Evolutionary conservation across 2,329 filamentous ascomycete genomes (phyloP), one percentile per base, ranked within the genome.

Genomic region (Apiospora aurea): DNA sequence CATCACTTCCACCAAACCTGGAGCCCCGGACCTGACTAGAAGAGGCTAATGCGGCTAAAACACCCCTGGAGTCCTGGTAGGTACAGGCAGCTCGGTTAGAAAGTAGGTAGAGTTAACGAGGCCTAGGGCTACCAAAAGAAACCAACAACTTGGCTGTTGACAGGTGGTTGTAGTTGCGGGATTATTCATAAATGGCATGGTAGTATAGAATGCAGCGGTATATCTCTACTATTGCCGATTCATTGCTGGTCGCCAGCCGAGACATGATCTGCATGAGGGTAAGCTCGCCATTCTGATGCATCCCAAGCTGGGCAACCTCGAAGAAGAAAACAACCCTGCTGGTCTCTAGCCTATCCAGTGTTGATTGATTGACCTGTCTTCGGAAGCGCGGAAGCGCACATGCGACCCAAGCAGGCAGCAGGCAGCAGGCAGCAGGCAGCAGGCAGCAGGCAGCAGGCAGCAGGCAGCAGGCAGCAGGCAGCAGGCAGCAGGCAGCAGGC

Each of bases 21-120:
- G 53, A 61, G 53, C 53, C 53, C 53, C 53, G 53, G 53, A 38
- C 53, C 53, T 61, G 53, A 61, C 53, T 61, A 61, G 53, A 13
- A 16, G 2, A 61, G 29, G 34, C 29, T 38, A 61, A 61, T 29
- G 53, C 53, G 53, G 53, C 53, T 61, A 38, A 53, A 53, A 34
- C 26, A n/a, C 26, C 4, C 51, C 16, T 29, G 26, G 26, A 29
- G 26, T 29, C 53, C 29, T 38, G 53, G 29, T n/a, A 61, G 53
- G 29, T n/a, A 2, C 29, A n/a, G 10, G 10, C 29, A 61, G 29
- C 53, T 61, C 53, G 53, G 53, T 38, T 61, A 47, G 18, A n/a
- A n/a, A n/a, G n/a, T n/a, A 47, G 7, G 8, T 47, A 6, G 7
- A 2, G 18, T 47, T 47, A 47, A 21, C 18, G 46, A 47, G 46